phyloP scores from a whole-genome alignment of 306 rosid genomes.

The apple (Malus domestica) region DNA sequence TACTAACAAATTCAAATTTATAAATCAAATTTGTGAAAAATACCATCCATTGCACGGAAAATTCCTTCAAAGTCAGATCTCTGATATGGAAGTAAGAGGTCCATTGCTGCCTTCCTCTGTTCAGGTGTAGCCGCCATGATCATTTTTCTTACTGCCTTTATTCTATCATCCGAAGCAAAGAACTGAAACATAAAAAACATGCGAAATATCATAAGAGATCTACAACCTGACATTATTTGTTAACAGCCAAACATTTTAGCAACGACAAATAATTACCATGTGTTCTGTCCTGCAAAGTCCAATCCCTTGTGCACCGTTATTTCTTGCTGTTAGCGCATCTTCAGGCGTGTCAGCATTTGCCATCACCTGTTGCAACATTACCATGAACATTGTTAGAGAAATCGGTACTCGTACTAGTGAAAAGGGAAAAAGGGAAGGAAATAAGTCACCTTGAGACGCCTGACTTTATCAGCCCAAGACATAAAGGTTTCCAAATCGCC shows the following conservation, averaged over 20 bases:
- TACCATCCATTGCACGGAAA: slow-evolving; percentile 97
- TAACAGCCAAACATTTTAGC: not conserved
- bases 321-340: slow-evolving; percentile 80
- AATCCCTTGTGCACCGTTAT: slow-evolving; percentile 91
- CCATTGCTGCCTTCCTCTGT: slow-evolving; percentile 81
- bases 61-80: slow-evolving; percentile 97
- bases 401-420: slow-evolving; percentile 2
- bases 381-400: not conserved
- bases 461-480: slow-evolving; percentile 89
- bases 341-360: slow-evolving; percentile 98
- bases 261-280: slow-evolving; percentile 47
- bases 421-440: slow-evolving; percentile 6
- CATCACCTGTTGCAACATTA: slow-evolving; percentile 56
- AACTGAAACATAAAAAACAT: slow-evolving; percentile 49
- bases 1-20: not conserved
- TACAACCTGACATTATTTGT: not conserved
- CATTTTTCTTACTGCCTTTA: slow-evolving; percentile 88
- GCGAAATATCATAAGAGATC: not conserved
- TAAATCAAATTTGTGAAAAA: not conserved
- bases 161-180: slow-evolving; percentile 95
- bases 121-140: slow-evolving; percentile 77
- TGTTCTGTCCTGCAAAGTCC: slow-evolving; percentile 99
- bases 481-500: slow-evolving; percentile 75
- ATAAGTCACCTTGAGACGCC: slow-evolving; percentile 65
- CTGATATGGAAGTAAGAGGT: slow-evolving; percentile 81